Evolutionary conservation across 257 asterid genomes (phyloP).

Genomic region (Verbascum thapsus): DNA sequence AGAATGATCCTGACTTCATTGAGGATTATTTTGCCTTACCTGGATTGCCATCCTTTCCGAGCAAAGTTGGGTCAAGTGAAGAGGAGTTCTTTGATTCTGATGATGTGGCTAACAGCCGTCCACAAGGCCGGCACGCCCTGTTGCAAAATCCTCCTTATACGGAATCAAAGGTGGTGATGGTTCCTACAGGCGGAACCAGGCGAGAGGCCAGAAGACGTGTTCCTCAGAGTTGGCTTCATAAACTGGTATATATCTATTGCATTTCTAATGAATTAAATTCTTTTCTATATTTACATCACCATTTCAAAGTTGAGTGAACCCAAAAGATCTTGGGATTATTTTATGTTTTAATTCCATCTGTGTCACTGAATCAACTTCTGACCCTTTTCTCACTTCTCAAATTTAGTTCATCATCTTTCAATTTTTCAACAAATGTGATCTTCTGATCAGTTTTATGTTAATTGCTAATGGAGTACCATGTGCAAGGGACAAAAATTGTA

Average conservation of each 20-base stretch:
- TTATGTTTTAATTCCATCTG: too few species aligned
- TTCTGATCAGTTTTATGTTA: too few species aligned
- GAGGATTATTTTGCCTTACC: slow-evolving; percentile 85
- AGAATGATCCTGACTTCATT: slow-evolving; percentile 91
- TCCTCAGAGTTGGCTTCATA: slow-evolving; percentile 78
- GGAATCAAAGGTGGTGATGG: slow-evolving; percentile 58
- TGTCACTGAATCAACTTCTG: too few species aligned
- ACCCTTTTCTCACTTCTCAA: too few species aligned
- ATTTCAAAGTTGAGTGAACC: neutral
- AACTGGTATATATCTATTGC: slow-evolving; percentile 53
- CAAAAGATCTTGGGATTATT: neutral
- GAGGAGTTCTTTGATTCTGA: slow-evolving; percentile 94
- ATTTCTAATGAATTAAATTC: neutral
- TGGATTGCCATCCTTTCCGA: slow-evolving; percentile 80
- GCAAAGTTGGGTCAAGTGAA: slow-evolving; percentile 88
- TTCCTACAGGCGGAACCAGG: slow-evolving; percentile 54
- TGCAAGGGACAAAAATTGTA: too few species aligned
- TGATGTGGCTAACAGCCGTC: slow-evolving; percentile 69
- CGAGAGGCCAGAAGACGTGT: slow-evolving; percentile 62
- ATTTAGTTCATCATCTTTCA: too few species aligned
- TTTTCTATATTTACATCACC: neutral
- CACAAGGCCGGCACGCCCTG: slow-evolving; percentile 44
- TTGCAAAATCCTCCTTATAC: slow-evolving; percentile 51
- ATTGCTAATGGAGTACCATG: too few species aligned
- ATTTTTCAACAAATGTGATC: too few species aligned